Evolutionary conservation across 2,329 filamentous ascomycete genomes (phyloP), one percentile per base, ranked within the genome.

Genomic region (Claviceps purpurea): DNA sequence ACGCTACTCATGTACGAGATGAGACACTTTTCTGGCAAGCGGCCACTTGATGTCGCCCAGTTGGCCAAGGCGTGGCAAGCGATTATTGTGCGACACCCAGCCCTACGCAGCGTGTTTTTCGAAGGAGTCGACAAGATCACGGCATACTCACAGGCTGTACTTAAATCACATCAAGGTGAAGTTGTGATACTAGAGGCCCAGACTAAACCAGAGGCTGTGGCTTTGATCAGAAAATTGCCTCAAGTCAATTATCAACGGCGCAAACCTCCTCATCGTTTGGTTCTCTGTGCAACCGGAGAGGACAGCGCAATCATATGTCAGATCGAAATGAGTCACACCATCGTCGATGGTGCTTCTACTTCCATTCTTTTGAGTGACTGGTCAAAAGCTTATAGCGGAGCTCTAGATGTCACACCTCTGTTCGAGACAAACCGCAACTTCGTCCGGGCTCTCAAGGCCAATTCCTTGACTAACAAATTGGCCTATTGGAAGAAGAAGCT

Each of bases 261-360:
- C 38, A 51, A 47, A 14, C 50, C 50, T 20, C 16, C 50, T 47
- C 50, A 51, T 34, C 50, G 50, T n/a, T 38, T 51, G 4, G 44
- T 37, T 26, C 50, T 51, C 10, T 47, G 44, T 26, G 37, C n/a
- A 30, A 38, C 18, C 24, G 24, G 2, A 45, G 26, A 44, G 22
- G 30, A 39, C 20, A 56, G 55, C 4, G 50, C 53, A 24, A 53
- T 61, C 4, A 51, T 54, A 43, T 60, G 61, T 51, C 58, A 58
- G 26, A 51, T 70, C 13, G 65, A 68, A 18, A 61, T 70, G 56
- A 68, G 61, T 49, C 67, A 69, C 48, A 60, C 62, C 2, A 50
- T 68, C 10, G 60, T 61, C 3, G 67, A 69, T 24, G 66, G 65
- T 5, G 57, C 61, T 22, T 67, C 67, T 0, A 58, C 62, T 30